Conservation (phyloP, 2,329 filamentous ascomycete species). For the Acrocalymma vagum region DNA sequence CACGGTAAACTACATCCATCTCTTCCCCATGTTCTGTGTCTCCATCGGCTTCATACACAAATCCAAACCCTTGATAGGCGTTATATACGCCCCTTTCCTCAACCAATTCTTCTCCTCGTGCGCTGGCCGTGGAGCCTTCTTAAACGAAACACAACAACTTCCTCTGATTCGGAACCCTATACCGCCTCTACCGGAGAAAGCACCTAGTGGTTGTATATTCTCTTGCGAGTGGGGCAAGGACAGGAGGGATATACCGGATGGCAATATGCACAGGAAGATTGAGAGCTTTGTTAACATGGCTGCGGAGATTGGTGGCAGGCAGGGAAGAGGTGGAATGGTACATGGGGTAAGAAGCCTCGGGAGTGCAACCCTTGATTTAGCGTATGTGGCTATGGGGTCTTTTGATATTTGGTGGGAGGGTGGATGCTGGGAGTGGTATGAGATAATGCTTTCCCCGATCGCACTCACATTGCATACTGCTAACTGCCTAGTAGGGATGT, state of each 20-base stretch:
- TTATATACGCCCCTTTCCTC: slow-evolving; percentile 76
- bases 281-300: slow-evolving; percentile 81
- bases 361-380: slow-evolving; percentile 76
- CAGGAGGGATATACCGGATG: slow-evolving; percentile 69
- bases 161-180: slow-evolving; percentile 71
- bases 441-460: background rate
- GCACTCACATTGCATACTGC: background rate
- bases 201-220: slow-evolving; percentile 75
- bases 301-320: slow-evolving; percentile 67
- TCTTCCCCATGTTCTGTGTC: slow-evolving; percentile 84
- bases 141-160: slow-evolving; percentile 70
- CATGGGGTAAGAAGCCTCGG: slow-evolving; percentile 78
- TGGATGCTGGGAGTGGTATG: slow-evolving; percentile 79
- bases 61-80: slow-evolving; percentile 70
- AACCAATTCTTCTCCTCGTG: slow-evolving; percentile 75
- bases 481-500: slow-evolving; percentile 68
- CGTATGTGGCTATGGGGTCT: slow-evolving; percentile 77
- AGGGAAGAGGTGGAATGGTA: slow-evolving; percentile 78
- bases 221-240: slow-evolving; percentile 85
- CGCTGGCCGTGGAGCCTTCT: slow-evolving; percentile 71
- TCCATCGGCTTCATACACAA: slow-evolving; percentile 74
- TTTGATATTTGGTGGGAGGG: slow-evolving; percentile 88
- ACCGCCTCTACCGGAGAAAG: slow-evolving; percentile 68
- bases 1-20: slow-evolving; percentile 82
- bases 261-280: slow-evolving; percentile 76